phyloP scores from a whole-genome alignment of 345 rosid species.

The Eucalyptus decipiens region DNA sequence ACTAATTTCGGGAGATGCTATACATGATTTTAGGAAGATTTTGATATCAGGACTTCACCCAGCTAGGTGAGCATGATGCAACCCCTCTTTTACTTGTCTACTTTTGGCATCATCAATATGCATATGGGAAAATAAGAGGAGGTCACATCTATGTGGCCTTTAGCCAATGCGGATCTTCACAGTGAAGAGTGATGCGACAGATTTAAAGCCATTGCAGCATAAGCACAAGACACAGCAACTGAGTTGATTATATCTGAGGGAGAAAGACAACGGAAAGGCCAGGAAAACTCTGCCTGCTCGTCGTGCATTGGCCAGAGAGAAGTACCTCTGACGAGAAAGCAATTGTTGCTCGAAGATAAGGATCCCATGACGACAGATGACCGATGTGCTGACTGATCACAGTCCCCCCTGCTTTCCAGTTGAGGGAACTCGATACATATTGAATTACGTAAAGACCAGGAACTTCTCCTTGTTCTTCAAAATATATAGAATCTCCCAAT shows the following conservation, averaged over 20 bases:
- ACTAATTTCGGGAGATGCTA: neutral
- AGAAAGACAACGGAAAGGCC: neutral
- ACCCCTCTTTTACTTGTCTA: neutral
- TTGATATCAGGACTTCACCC: neutral
- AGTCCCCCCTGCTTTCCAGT: constrained; percentile 59
- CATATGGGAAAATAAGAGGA: neutral
- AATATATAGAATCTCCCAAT: constrained; percentile 91
- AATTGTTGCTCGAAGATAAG: constrained; percentile 41
- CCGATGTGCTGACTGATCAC: constrained; percentile 47
- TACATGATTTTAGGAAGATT: neutral
- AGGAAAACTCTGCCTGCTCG: neutral
- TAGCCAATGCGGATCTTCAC: neutral
- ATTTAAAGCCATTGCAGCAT: neutral
- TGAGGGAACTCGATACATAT: constrained; percentile 60
- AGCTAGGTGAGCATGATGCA: neutral
- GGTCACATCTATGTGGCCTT: neutral
- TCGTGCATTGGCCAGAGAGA: neutral
- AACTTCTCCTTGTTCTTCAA: constrained; percentile 54
- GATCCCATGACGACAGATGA: constrained; percentile 57
- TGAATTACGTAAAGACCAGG: constrained; percentile 76
- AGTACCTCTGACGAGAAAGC: constrained; percentile 38
- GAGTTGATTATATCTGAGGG: neutral
- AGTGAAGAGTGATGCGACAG: neutral
- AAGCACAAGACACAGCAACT: neutral
- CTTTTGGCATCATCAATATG: neutral